Evolutionary conservation across 1,139 yeast genomes (phyloP).

Genomic region (Sugiyamaella japonica): DNA sequence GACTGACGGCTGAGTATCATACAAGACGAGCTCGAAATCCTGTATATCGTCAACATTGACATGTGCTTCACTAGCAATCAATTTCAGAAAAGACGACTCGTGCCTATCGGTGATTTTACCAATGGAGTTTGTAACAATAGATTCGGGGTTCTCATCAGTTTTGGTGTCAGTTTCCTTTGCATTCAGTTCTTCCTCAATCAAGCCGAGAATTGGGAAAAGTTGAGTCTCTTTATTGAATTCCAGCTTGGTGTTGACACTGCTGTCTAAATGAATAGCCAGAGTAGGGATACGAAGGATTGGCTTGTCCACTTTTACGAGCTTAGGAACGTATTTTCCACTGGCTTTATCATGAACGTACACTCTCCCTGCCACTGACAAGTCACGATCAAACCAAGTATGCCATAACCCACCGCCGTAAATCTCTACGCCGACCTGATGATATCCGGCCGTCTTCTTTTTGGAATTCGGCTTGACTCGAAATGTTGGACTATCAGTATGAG

Average conservation of each 20-base stretch:
- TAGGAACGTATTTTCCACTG: constrained; percentile 54
- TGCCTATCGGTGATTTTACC: constrained; percentile 72
- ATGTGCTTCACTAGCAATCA: constrained; percentile 65
- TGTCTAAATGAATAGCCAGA: constrained; percentile 85
- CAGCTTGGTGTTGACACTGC: constrained; percentile 73
- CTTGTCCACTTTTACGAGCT: constrained; percentile 72
- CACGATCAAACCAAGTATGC: constrained; percentile 82
- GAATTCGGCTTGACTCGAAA: constrained; percentile 88
- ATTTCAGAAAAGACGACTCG: constrained; percentile 62
- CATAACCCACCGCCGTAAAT: constrained; percentile 95
- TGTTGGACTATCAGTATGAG: constrained; percentile 95
- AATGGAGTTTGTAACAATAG: constrained; percentile 58
- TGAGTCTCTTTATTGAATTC: constrained; percentile 91
- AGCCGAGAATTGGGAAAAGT: constrained; percentile 83
- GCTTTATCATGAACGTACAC: constrained; percentile 62
- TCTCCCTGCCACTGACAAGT: constrained; percentile 87
- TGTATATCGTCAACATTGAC: constrained; percentile 60
- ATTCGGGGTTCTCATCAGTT: constrained; percentile 36
- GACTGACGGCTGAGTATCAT: constrained; percentile 78
- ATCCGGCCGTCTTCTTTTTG: constrained; percentile 63
- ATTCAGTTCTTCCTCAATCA: constrained; percentile 45
- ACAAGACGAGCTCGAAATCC: constrained; percentile 88
- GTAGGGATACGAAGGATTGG: constrained; percentile 93
- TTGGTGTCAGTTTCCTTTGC: constrained; percentile 29
- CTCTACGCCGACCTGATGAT: constrained; percentile 88